Evolutionary conservation across 2,329 filamentous ascomycete species (phyloP), one percentile per base, ranked within the genome.

Genomic region (Plectosphaerella cucumerina): DNA sequence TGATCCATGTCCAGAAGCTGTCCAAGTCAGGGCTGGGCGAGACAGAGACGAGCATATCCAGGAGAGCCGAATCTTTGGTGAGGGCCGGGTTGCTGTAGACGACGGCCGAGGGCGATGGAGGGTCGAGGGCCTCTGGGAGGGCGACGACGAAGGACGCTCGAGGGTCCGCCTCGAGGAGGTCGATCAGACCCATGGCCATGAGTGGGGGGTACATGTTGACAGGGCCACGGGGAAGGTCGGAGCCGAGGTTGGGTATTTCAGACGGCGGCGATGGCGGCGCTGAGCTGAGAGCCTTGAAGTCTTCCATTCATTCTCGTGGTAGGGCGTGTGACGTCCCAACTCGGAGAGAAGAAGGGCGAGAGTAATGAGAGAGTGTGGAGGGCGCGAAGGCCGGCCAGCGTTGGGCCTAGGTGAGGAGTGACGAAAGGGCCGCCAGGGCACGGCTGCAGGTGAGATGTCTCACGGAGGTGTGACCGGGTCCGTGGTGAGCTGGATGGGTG

Each of bases 1-100:
- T 64, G 35, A 72, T 63, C 71, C 71, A 74, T 37, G 62, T 59
- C 71, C 70, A 72, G 46, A 74, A 72, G 4, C 59, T 59, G 11
- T 60, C 62, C 45, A 70, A 61, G 11, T 58, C 62, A 20, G 12
- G 17, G 55, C 64, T 61, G 44, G 60, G 53, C 14, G 62, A 60
- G 15, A 67, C 55, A 14, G 64, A 60, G 54, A 59, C 44, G 33
- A 72, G 56, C 9, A 60, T 62, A 14, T 65, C 60, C 44, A 65
- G 58, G 14, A 73, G 65, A 12, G 58, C 59, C 17, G 58, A 33
- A 41, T 64, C 62, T 33, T 58, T 52, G 20, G 58, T 55, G 3
- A 73, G 59, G n/a, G 68, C 65, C 42, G 67, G 64, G 51, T 74
- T 74, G 51, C 62, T 62, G 57, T 73, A 72, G 20, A 65, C 59